Base-by-base conservation (phyloP, 768 basidiomycete genomes). In the Mycena pura region DNA sequence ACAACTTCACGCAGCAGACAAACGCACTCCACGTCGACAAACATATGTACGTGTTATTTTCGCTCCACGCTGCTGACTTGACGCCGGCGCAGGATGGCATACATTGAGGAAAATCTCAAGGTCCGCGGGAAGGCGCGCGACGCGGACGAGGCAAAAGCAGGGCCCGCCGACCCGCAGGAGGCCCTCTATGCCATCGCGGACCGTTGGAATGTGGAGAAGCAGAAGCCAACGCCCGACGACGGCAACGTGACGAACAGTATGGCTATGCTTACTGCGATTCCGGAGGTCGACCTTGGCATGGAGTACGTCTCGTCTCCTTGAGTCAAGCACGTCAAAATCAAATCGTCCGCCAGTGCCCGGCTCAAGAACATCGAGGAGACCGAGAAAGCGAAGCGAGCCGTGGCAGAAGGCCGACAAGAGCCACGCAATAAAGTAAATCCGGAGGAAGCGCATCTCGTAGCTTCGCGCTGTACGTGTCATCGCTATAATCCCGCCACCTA, bases 201-300 rank as follows among this genome's bases (percentile, higher is more conserved):
- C 66, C 80, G 83, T 28, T 89, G 86, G 82, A 89, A 84, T 69
- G 74, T 79, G 6, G 84, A 83, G 45, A 85, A 84, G 69, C 74
- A 82, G 66, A 80, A 85, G 41, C 81, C 85, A 17, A 79, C 82
- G 46, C 80, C 84, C 3, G 93, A 97, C 60, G 96, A 96, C 62
- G 97, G 96, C 8, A 97, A 86, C 70, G 95, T 98, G 24, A 93
- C 95, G 13, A 95, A 93, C 64, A 95, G 92, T 67, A 70, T 96
- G 74, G 88, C 93, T 4, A 99, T 99, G 97, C 81, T 99, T 54
- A 98, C 96, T 15, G 95, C 93, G 32, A 99, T 99, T 68, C 97
- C 96, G 0, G 97, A 99, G 72, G 95, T 99, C 9, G 96, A 99
- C 74, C 82, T 99, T 5, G 97, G 97, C 56, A 97, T 99, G 91